These are phyloP conservation scores for Saccharomyces hybrid DNA, from an alignment of 1,139 yeast species.

Conservation along the genomic window DNA sequence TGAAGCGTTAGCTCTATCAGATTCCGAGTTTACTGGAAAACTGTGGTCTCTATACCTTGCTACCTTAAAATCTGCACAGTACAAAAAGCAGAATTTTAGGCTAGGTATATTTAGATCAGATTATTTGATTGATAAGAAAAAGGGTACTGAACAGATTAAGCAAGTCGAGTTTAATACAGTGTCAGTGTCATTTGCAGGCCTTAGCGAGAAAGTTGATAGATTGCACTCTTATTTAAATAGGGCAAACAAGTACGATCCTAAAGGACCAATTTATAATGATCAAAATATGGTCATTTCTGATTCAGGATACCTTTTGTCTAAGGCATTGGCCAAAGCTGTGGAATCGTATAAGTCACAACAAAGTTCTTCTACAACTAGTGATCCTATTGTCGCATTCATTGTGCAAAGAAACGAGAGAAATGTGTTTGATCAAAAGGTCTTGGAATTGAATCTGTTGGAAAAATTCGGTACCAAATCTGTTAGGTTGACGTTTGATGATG, in stretches of 20 bases:
- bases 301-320: conserved; percentile 53
- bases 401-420: conserved; percentile 84
- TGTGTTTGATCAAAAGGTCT: conserved; percentile 79
- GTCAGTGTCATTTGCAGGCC: conserved; percentile 90
- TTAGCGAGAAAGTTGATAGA: conserved; percentile 71
- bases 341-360: conserved; percentile 43
- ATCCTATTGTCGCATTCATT: conserved; percentile 62
- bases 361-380: conserved; percentile 12
- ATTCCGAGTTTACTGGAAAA: conserved; percentile 73
- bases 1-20: conserved; percentile 48
- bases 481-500: conserved; percentile 62
- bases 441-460: conserved; percentile 63
- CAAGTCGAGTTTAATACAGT: conserved; percentile 96
- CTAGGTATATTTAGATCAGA: conserved; percentile 88
- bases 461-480: conserved; percentile 50
- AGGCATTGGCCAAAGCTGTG: conserved; percentile 59
- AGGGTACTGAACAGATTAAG: conserved; percentile 46
- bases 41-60: conserved; percentile 52
- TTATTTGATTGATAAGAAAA: conserved; percentile 60
- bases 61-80: conserved; percentile 42
- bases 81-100: conserved; percentile 53
- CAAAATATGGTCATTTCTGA: conserved; percentile 57
- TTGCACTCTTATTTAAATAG: conserved; percentile 61
- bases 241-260: conserved; percentile 43
- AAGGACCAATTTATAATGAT: conserved; percentile 36